These are phyloP conservation scores for Brassica carinata DNA, from an alignment of 345 rosid species.

Conservation along the genomic window DNA sequence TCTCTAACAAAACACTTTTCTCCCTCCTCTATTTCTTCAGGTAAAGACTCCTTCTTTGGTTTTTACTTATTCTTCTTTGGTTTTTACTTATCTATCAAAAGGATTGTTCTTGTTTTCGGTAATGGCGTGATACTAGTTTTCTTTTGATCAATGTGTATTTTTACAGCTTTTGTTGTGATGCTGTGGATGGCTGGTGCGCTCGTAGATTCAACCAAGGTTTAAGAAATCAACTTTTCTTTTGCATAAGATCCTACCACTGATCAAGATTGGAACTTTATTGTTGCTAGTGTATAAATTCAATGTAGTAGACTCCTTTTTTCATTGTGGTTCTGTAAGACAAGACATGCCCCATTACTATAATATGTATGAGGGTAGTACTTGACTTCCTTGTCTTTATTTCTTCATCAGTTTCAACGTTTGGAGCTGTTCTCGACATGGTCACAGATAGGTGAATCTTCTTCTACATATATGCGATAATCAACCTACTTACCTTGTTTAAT, in stretches of 20 bases:
- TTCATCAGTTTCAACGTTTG: conserved; percentile 87
- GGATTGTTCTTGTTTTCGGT: not conserved
- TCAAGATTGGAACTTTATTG: not conserved
- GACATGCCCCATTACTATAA: conserved; percentile 1
- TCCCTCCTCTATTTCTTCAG: conserved; percentile 76
- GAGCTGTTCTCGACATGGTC: conserved; percentile 98
- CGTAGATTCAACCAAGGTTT: conserved; percentile 95
- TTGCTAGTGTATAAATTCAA: conserved; percentile 12
- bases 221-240: not conserved
- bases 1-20: conserved; percentile 79
- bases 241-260: not conserved
- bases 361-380: conserved; percentile 17
- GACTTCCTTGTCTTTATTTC: conserved; percentile 24
- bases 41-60: conserved; percentile 32
- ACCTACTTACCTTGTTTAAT: not conserved
- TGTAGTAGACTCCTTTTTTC: not conserved
- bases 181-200: conserved; percentile 98
- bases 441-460: conserved; percentile 78
- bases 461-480: conserved; percentile 10
- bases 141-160: conserved; percentile 23
- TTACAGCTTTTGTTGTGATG: conserved; percentile 95
- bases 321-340: not conserved
- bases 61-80: not conserved
- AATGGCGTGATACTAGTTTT: not conserved
- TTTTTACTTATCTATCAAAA: not conserved